phyloP scores from a whole-genome alignment of 169 alveolate genomes.

The Plasmodium malariae region DNA sequence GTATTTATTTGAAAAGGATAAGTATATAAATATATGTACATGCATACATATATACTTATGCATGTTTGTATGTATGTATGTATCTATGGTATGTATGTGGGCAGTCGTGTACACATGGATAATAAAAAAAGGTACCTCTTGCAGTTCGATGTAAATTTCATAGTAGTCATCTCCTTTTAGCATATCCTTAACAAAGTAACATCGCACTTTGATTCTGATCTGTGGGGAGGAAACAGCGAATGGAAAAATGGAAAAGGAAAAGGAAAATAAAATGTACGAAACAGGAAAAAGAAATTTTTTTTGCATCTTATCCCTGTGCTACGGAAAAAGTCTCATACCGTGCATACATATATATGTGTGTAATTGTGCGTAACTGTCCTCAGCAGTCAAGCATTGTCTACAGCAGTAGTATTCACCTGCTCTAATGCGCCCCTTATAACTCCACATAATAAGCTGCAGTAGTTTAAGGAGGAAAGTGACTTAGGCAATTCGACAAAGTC shows the following conservation, averaged over 20 bases:
- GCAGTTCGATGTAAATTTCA: constrained; percentile 81
- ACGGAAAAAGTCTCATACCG: neutral
- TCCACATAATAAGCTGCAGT: constrained; percentile 85
- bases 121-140: constrained; percentile 76
- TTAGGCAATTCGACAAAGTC: constrained; percentile 87
- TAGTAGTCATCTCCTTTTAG: constrained; percentile 84
- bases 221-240: too few relatives aligned
- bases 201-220: constrained; percentile 84
- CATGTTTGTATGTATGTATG: neutral
- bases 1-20: too few relatives aligned
- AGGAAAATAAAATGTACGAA: too few relatives aligned
- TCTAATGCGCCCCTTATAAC: constrained; percentile 86
- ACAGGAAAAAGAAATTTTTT: too few relatives aligned
- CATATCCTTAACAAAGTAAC: constrained; percentile 87
- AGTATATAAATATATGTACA: too few relatives aligned
- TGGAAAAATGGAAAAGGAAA: too few relatives aligned
- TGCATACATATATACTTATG: too few relatives aligned
- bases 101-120: neutral
- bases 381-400: neutral
- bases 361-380: neutral
- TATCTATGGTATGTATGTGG: neutral
- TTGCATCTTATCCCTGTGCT: neutral
- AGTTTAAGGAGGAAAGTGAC: constrained; percentile 79
- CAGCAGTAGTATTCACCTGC: constrained; percentile 74
- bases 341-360: neutral